A percentile compares a stretch with the other conserved stretches of the same genome.
phyloP scores from a whole-genome alignment of 2,329 filamentous ascomycete genomes.

The Pezicula carpinea region DNA sequence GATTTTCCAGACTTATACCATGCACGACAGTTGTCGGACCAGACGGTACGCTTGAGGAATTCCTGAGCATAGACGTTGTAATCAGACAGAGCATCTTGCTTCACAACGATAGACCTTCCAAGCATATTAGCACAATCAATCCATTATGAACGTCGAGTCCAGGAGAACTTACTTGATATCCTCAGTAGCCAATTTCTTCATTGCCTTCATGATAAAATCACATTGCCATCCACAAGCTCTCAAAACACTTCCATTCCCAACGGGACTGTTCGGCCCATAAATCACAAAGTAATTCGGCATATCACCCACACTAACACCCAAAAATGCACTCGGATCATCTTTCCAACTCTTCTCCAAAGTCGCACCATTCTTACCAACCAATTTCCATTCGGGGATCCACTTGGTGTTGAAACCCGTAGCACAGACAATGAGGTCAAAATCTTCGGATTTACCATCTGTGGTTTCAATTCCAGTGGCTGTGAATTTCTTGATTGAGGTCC shows the following conservation, averaged over 20 bases:
- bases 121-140: neutral
- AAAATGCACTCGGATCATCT: slow-evolving; percentile 21
- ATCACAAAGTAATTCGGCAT: slow-evolving; percentile 7
- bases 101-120: slow-evolving; percentile 26
- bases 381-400: slow-evolving; percentile 19
- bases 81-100: slow-evolving; percentile 39
- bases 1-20: slow-evolving; percentile 5
- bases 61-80: slow-evolving; percentile 41
- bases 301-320: slow-evolving; percentile 19
- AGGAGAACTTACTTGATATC: slow-evolving; percentile 29
- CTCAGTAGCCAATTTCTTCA: slow-evolving; percentile 28
- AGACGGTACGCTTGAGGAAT: slow-evolving; percentile 48
- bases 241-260: slow-evolving; percentile 11
- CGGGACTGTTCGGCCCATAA: slow-evolving; percentile 7
- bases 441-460: slow-evolving; percentile 13
- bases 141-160: slow-evolving; percentile 14
- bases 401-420: slow-evolving; percentile 26
- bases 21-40: slow-evolving; percentile 32
- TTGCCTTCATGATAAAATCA: slow-evolving; percentile 30
- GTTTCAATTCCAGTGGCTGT: slow-evolving; percentile 29
- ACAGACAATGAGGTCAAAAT: slow-evolving; percentile 33
- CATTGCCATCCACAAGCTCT: slow-evolving; percentile 26
- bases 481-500: slow-evolving; percentile 42
- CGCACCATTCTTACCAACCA: slow-evolving; percentile 18
- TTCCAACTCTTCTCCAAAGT: slow-evolving; percentile 17